A percentile compares a stretch with the other conserved stretches of the same genome.
Conservation (phyloP, 2,329 filamentous ascomycete genomes). For the Acrodontium crateriforme region DNA sequence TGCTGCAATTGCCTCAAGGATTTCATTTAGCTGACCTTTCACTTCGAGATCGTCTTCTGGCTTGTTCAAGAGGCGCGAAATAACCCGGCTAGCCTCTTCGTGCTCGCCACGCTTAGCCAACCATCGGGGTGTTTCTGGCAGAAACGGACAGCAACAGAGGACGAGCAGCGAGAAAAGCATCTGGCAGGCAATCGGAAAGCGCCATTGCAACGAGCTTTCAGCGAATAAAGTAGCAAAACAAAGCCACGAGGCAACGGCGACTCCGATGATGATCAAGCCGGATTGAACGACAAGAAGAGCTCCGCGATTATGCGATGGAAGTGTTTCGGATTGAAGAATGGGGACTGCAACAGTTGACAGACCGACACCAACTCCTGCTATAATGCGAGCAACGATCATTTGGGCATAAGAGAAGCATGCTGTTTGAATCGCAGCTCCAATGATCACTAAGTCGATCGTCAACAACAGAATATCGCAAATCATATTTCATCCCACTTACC, state of each 20-base stretch:
- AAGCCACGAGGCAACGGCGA: conserved; percentile 17
- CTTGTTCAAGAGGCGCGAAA: conserved; percentile 21
- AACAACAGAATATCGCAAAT: too few species aligned
- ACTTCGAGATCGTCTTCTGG: conserved; percentile 20
- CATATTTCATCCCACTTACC: too few species aligned
- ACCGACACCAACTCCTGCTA: conserved; percentile 32
- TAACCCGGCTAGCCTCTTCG: conserved; percentile 15
- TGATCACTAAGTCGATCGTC: conserved; percentile 30
- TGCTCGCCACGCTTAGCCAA: conserved; percentile 16
- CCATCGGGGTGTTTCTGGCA: conserved; percentile 18
- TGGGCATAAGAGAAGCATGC: conserved; percentile 26
- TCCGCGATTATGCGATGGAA: conserved; percentile 18
- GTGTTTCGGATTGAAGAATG: conserved; percentile 23
- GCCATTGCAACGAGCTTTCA: conserved; percentile 15
- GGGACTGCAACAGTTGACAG: conserved; percentile 33
- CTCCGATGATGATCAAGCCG: conserved; percentile 17
- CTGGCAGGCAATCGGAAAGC: conserved; percentile 18
- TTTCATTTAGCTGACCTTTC: conserved; percentile 23
- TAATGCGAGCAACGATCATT: conserved; percentile 31
- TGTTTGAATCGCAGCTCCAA: conserved; percentile 30
- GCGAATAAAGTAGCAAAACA: conserved; percentile 16
- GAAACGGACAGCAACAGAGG: conserved; percentile 15
- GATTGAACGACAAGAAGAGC: conserved; percentile 16
- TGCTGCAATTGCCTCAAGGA: conserved; percentile 20
- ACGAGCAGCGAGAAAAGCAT: conserved; percentile 18